These are phyloP conservation scores for Trichoderma aggressivum DNA, from an alignment of 2,329 filamentous ascomycete genomes.

Conservation along the genomic window DNA sequence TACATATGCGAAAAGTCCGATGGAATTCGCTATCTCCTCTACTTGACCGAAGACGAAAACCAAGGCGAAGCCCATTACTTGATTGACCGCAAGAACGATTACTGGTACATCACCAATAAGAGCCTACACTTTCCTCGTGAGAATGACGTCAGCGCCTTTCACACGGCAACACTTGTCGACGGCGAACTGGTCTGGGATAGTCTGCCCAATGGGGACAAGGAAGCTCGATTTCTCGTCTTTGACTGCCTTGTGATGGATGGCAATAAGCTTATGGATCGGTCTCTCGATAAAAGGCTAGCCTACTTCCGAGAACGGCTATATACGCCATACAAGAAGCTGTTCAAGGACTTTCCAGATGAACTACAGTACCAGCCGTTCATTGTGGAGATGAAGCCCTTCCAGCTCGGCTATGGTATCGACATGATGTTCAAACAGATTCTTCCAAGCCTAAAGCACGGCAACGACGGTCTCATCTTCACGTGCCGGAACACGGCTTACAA, in stretches of 20 bases:
- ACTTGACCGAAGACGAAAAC: constrained; percentile 66
- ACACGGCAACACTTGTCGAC: constrained; percentile 79
- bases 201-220: constrained; percentile 61
- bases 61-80: constrained; percentile 75
- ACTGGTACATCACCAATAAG: constrained; percentile 72
- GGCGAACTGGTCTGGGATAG: constrained; percentile 89
- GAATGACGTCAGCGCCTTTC: constrained; percentile 63
- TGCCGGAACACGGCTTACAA: constrained; percentile 83
- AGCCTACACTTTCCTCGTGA: constrained; percentile 77
- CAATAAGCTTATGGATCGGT: constrained; percentile 70
- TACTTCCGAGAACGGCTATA: constrained; percentile 79
- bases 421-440: constrained; percentile 90
- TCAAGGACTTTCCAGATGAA: constrained; percentile 66
- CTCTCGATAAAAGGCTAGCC: constrained; percentile 83
- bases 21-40: constrained; percentile 92
- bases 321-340: constrained; percentile 62
- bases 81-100: constrained; percentile 97
- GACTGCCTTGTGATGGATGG: constrained; percentile 84
- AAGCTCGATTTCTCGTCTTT: constrained; percentile 86
- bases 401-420: constrained; percentile 82
- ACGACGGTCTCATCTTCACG: constrained; percentile 98
- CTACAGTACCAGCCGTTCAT: constrained; percentile 70
- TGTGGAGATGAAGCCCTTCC: constrained; percentile 83
- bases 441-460: constrained; percentile 81
- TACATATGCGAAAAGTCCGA: constrained; percentile 99